Base-by-base conservation (phyloP, 2,329 filamentous ascomycete genomes). In the Stagonosporopsis rhizophila region DNA sequence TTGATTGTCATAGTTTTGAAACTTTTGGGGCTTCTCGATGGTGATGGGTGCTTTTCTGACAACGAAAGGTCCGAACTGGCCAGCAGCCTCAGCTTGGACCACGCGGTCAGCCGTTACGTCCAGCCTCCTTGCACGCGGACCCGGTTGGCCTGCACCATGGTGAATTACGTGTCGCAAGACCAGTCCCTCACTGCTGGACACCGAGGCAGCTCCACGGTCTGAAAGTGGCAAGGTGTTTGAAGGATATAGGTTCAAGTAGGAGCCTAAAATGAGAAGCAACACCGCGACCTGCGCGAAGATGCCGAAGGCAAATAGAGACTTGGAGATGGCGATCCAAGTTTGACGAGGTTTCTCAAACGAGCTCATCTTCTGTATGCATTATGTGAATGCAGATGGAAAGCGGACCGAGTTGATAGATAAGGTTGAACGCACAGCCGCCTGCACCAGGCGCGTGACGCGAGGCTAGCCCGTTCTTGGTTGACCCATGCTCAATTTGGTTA, bases 71-170 rank as follows among this genome's bases (percentile, higher is more conserved):
- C 71, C 70, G 44, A 71, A 65, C 25, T 62, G 63, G 32, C 62
- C 61, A 19, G 56, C 61, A 11, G 65, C 58, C 48, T 60, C 63
- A 47, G 66, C 66, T 45, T 66, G 50, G 15, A 63, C 63, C 35
- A 66, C 59, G 23, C 59, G 61, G 30, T 70, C 61, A 9, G 65
- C 48, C 9, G 63, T 69, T 34, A 75, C 62, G 52, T 75, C 73
- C 38, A 74, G 56, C 40, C 72, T 67, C 27, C 71, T 67, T n/a
- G 68, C 70, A 22, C 71, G 60, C 8, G 71, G 71, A 39, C 71
- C 71, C 30, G 66, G 64, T 25, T 70, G 69, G 14, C 73, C 73
- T 53, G 68, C 72, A 34, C 72, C 71, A 66, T 74, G 72, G 49
- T 75, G 71, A 25, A 72, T 61, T 7, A 75, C 52, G 42, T 75